phyloP scores from a whole-genome alignment of 116 monocot genomes.

The Posidonia oceanica region DNA sequence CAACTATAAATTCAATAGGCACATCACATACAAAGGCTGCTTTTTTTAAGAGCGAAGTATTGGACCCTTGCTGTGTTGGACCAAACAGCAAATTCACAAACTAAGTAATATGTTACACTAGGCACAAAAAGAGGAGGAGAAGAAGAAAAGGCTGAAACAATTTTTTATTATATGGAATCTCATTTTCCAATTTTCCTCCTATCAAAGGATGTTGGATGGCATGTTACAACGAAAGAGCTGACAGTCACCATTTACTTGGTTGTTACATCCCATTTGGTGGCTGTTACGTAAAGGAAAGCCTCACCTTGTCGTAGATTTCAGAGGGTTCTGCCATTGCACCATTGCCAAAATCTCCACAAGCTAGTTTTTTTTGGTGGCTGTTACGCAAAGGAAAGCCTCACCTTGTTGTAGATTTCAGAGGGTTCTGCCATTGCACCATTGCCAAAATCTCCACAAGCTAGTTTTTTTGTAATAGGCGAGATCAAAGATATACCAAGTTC shows the following conservation, averaged over 20 bases:
- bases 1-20: too few species aligned
- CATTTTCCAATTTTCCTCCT: background rate
- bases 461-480: slow-evolving; percentile 55
- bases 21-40: too few species aligned
- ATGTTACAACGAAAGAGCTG: background rate
- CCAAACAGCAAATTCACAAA: too few species aligned
- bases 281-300: background rate
- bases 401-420: slow-evolving; percentile 34
- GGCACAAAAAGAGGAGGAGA: too few species aligned
- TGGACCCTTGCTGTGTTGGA: too few species aligned
- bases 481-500: slow-evolving; percentile 52
- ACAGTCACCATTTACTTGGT: too few species aligned
- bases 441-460: slow-evolving; percentile 89
- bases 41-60: too few species aligned
- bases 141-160: too few species aligned
- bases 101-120: too few species aligned
- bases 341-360: slow-evolving; percentile 85
- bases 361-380: slow-evolving; percentile 23
- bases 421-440: slow-evolving; percentile 95
- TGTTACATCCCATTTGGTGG: too few species aligned
- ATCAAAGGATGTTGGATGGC: background rate
- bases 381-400: slow-evolving; percentile 4
- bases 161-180: too few species aligned
- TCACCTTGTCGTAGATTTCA: slow-evolving; percentile 35
- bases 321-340: slow-evolving; percentile 94